Evolutionary conservation across 768 basidiomycete species (phyloP), one percentile per base, ranked within the genome.

Genomic region (Hydnomerulius pinastri): DNA sequence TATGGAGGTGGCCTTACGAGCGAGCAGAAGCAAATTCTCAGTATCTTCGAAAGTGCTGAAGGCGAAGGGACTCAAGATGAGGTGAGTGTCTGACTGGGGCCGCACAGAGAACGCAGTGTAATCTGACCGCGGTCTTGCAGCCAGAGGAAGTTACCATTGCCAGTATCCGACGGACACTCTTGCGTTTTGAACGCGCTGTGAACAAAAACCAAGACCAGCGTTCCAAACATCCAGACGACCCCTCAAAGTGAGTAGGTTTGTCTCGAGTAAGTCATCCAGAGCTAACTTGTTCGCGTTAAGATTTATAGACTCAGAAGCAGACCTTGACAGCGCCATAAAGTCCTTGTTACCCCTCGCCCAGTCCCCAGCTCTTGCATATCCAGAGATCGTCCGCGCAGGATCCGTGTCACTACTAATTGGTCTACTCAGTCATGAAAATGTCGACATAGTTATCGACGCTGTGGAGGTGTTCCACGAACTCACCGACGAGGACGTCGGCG

Each of bases 231-330:
- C 89, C 92, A 0, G 80, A 90, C 52, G 92, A 98, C 58, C 95
- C 95, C 2, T 80, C 92, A 37, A 97, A 89, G 95, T 95, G 57
- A 51, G 77, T 42, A 10, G 13, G 23, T 39, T 13, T 10, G 6
- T 8, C 5, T 42, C 37, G 17, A 15, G 1, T n/a, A 6, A 9
- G 33, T 20, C 11, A 32, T 28, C 32, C 20, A 40, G n/a, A 9
- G 18, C n/a, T 4, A 11, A 25, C 20, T 68, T 41, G n/a, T 36
- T 27, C 10, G 23, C 28, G 8, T 23, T 18, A 42, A 98, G 96
- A 69, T 99, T 98, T 77, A 98, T 99, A 59, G 97, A 98, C 67
- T 98, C 97, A 1, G 97, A 99, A 75, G 91, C 92, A 21, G 93
- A 97, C 63, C 81, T 99, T 6, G 94, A 98, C 64, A 74, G 77